A percentile compares a stretch with the other conserved stretches of the same genome.
These are phyloP conservation scores for Passiflora organensis DNA, from an alignment of 345 rosid species.

Conservation along the genomic window DNA sequence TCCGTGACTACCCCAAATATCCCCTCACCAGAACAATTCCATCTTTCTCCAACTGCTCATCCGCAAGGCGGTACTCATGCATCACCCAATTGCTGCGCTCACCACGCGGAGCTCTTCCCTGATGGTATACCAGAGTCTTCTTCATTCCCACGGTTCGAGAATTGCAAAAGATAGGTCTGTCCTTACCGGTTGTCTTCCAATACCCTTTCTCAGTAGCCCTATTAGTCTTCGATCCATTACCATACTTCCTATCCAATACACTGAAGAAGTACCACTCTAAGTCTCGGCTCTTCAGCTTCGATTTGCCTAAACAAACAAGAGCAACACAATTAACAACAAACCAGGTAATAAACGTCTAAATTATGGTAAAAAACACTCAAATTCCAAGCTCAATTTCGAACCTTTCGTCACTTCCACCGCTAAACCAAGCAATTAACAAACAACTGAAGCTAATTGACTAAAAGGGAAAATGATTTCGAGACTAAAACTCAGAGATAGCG, in stretches of 20 bases:
- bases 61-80: constrained; percentile 85
- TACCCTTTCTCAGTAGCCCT: constrained; percentile 92
- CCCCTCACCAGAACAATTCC: constrained; percentile 63
- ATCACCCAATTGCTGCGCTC: constrained; percentile 90
- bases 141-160: constrained; percentile 75
- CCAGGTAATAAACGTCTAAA: no score
- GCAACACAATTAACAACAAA: constrained; percentile 5
- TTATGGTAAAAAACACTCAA: neutral
- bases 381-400: neutral
- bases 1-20: neutral
- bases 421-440: no score
- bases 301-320: constrained; percentile 41
- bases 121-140: constrained; percentile 91
- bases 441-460: neutral
- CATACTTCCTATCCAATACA: constrained; percentile 71
- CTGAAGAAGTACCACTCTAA: constrained; percentile 96
- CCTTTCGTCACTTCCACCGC: no score
- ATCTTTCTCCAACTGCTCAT: constrained; percentile 47
- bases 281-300: constrained; percentile 81
- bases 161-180: constrained; percentile 46
- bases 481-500: no score
- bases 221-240: constrained; percentile 81
- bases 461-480: no score
- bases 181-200: constrained; percentile 98
- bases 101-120: constrained; percentile 85